Percentiles rank a stretch among this genome's conserved stretches.
phyloP scores from a whole-genome alignment of 129 eudicot genomes.

The Lactuca sativa region DNA sequence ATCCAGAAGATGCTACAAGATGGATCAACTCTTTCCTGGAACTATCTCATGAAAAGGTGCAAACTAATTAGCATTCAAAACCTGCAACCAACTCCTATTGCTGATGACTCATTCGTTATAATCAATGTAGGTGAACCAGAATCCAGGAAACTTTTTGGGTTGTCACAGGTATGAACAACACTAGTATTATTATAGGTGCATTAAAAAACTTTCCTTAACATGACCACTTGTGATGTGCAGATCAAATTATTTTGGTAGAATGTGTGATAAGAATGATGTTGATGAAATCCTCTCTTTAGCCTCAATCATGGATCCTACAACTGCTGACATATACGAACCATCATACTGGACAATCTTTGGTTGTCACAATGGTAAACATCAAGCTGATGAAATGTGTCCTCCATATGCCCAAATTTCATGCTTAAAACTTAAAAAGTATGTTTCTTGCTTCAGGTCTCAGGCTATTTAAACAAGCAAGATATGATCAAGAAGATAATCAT shows the following conservation, averaged over 20 bases:
- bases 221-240: slow-evolving; percentile 29
- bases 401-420: slow-evolving; percentile 3
- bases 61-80: slow-evolving; percentile 21
- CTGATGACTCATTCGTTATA: slow-evolving; percentile 23
- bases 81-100: slow-evolving; percentile 1
- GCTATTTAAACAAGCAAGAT: slow-evolving; percentile 64
- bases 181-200: slow-evolving; percentile 41
- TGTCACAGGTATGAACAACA: slow-evolving; percentile 35
- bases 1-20: slow-evolving; percentile 74
- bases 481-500: slow-evolving; percentile 30
- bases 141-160: slow-evolving; percentile 29
- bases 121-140: slow-evolving; percentile 45
- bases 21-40: slow-evolving; percentile 64
- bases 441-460: slow-evolving; percentile 55
- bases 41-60: slow-evolving; percentile 49
- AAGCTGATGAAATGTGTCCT: not conserved
- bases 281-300: slow-evolving; percentile 54
- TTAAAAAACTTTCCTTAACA: slow-evolving; percentile 16
- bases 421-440: slow-evolving; percentile 11
- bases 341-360: slow-evolving; percentile 82
- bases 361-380: slow-evolving; percentile 56
- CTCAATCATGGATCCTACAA: slow-evolving; percentile 45
- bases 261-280: slow-evolving; percentile 30
- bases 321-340: slow-evolving; percentile 58
- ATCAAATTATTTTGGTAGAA: slow-evolving; percentile 41